These are phyloP conservation scores for Aspergillus mulundensis DNA, from an alignment of 495 filamentous ascomycete species.

Conservation along the genomic window DNA sequence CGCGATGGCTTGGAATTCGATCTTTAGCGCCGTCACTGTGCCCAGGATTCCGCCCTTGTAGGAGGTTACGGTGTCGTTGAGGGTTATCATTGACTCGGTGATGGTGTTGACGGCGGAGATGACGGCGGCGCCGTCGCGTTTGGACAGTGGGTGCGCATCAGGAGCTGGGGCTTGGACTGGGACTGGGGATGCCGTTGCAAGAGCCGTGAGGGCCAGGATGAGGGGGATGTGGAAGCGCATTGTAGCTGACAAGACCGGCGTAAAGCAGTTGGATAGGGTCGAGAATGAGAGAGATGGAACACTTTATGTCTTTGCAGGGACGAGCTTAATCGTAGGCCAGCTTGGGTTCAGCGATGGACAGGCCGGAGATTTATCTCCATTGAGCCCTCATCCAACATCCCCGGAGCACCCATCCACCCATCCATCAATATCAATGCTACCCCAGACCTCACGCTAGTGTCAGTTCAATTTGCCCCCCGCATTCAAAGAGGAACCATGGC, in stretches of 20 bases:
- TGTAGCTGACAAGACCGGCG: background rate
- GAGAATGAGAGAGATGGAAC: background rate
- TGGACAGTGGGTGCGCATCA: background rate
- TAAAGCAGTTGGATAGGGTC: background rate
- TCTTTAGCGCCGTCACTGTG: slow-evolving; percentile 18
- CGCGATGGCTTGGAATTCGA: slow-evolving; percentile 13
- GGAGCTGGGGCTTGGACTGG: slow-evolving; percentile 4
- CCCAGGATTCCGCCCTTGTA: slow-evolving; percentile 21
- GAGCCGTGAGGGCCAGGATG: slow-evolving; percentile 1
- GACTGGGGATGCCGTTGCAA: slow-evolving; percentile 4
- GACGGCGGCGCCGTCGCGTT: slow-evolving; percentile 20
- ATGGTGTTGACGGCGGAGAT: slow-evolving; percentile 15
- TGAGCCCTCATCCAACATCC: background rate
- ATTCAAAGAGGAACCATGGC: background rate
- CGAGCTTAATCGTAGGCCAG: background rate
- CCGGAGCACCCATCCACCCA: no score
- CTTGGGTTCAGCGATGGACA: background rate
- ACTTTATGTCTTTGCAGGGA: background rate
- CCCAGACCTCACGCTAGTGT: background rate
- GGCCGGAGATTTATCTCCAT: background rate
- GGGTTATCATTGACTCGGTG: slow-evolving; percentile 14
- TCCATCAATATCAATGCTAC: background rate
- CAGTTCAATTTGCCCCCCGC: slow-evolving; percentile 3
- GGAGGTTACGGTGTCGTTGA: slow-evolving; percentile 21
- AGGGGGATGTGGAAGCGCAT: slow-evolving; percentile 14